Conservation (phyloP, 23 red algal genomes). For the Pyropia yezoensis region DNA sequence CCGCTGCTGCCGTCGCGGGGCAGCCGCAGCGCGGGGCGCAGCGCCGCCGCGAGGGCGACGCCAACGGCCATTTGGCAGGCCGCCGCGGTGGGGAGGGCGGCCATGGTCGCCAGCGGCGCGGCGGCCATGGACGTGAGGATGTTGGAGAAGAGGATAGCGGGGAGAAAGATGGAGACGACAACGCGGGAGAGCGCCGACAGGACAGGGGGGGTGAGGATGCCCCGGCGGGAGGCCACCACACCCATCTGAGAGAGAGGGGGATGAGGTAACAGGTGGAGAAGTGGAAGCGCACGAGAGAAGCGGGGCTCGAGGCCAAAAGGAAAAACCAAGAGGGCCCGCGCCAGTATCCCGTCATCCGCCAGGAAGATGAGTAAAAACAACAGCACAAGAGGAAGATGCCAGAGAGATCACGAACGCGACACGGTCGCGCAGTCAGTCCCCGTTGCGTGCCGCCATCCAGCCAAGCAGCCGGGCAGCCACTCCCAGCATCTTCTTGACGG, state of each 20-base stretch:
- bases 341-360: too few species aligned
- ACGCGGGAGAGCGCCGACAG: constrained; percentile 14
- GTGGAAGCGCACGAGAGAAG: too few species aligned
- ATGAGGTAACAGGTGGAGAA: too few species aligned
- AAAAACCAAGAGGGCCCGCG: too few species aligned
- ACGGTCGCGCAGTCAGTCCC: too few species aligned
- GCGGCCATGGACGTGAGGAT: constrained; percentile 13
- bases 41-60: neutral
- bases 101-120: neutral
- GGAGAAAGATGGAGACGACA: constrained; percentile 45
- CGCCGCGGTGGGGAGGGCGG: constrained; percentile 28
- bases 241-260: constrained; percentile 5
- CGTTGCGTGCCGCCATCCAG: too few species aligned
- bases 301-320: too few species aligned
- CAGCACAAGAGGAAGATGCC: neutral
- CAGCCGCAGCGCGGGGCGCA: constrained; percentile 6
- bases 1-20: neutral
- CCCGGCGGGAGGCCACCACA: neutral
- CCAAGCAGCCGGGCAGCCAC: too few species aligned
- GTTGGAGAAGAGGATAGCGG: constrained; percentile 34
- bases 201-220: neutral
- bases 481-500: too few species aligned
- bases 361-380: too few species aligned
- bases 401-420: too few species aligned
- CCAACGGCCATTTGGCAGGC: constrained; percentile 13